These are phyloP conservation scores for Picea engelmannii DNA, from an alignment of 83 land plant genomes.

Conservation along the genomic window DNA sequence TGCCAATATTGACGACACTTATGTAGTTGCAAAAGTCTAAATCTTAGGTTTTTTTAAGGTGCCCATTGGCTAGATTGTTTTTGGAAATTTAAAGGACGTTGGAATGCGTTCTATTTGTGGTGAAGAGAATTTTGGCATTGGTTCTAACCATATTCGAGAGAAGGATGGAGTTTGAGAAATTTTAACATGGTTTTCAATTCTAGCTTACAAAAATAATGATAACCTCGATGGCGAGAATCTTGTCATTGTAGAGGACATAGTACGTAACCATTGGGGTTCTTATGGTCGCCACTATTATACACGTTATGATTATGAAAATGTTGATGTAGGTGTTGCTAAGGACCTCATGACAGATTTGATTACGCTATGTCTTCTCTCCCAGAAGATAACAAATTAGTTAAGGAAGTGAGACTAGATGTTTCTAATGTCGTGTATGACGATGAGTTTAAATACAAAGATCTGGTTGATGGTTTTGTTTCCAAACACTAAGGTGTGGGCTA, in stretches of 20 bases:
- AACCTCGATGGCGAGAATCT: slow-evolving; percentile 65
- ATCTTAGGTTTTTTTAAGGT: slow-evolving; percentile 89
- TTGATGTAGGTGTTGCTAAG: slow-evolving; percentile 84
- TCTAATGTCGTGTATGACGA: slow-evolving; percentile 75
- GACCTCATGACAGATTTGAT: slow-evolving; percentile 82
- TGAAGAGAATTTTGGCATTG: slow-evolving; percentile 99
- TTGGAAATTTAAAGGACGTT: slow-evolving; percentile 97
- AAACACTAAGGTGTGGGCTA: slow-evolving; percentile 97
- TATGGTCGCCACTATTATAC: slow-evolving; percentile 98
- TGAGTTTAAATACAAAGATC: slow-evolving; percentile 99
- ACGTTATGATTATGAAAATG: slow-evolving; percentile 99
- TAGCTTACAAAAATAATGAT: slow-evolving; percentile 82
- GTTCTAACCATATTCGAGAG: slow-evolving; percentile 98
- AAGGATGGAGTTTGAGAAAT: slow-evolving; percentile 99
- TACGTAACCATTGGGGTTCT: slow-evolving; percentile 83
- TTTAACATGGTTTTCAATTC: slow-evolving; percentile 93
- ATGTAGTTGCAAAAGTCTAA: slow-evolving; percentile 80
- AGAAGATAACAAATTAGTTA: slow-evolving; percentile 75
- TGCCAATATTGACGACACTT: slow-evolving; percentile 97
- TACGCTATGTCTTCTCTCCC: slow-evolving; percentile 62
- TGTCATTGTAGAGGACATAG: slow-evolving; percentile 93
- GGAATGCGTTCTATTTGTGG: slow-evolving; percentile 93
- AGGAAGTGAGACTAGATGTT: slow-evolving; percentile 71
- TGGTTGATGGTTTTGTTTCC: slow-evolving; percentile 95
- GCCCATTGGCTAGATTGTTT: slow-evolving; percentile 98